phyloP scores from a whole-genome alignment of 768 basidiomycete genomes.

The Neoboletus subvelutipes region DNA sequence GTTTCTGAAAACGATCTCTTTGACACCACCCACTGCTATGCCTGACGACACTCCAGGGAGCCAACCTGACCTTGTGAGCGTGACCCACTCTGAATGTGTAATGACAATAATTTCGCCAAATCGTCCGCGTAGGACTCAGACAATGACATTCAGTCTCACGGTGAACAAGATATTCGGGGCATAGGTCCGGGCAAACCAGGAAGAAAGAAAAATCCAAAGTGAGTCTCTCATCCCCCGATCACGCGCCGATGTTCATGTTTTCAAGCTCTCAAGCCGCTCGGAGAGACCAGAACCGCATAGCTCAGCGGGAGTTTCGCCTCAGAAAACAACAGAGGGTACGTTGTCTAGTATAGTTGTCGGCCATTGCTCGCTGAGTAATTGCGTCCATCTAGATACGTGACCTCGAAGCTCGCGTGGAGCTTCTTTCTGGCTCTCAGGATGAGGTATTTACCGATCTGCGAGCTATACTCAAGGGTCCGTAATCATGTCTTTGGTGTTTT shows the following conservation, averaged over 20 bases:
- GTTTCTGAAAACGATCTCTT: conserved; percentile 31
- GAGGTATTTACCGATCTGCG: conserved; percentile 83
- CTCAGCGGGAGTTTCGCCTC: conserved; percentile 89
- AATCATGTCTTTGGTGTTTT: not conserved
- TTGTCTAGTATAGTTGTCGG: conserved; percentile 1
- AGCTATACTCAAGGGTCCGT: conserved; percentile 72
- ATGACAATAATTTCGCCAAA: conserved; percentile 10
- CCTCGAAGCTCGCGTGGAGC: conserved; percentile 92
- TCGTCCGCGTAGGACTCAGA: conserved; percentile 58
- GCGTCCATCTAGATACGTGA: conserved; percentile 72
- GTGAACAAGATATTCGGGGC: conserved; percentile 22
- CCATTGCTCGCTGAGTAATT: not conserved
- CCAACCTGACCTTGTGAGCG: conserved; percentile 48
- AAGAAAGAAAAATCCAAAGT: conserved; percentile 91
- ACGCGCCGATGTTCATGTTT: conserved; percentile 15
- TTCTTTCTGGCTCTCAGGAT: conserved; percentile 89
- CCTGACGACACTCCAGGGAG: conserved; percentile 55
- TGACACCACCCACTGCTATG: conserved; percentile 36
- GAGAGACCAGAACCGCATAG: conserved; percentile 88
- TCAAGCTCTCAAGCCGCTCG: conserved; percentile 82
- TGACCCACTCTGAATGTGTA: conserved; percentile 12
- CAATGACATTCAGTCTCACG: conserved; percentile 57
- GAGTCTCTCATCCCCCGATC: conserved; percentile 22
- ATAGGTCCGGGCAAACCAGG: conserved; percentile 46
- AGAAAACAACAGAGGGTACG: conserved; percentile 85